Evolutionary conservation across 2,329 filamentous ascomycete genomes (phyloP), one percentile per base, ranked within the genome.

Genomic region (Colletotrichum coccodes): DNA sequence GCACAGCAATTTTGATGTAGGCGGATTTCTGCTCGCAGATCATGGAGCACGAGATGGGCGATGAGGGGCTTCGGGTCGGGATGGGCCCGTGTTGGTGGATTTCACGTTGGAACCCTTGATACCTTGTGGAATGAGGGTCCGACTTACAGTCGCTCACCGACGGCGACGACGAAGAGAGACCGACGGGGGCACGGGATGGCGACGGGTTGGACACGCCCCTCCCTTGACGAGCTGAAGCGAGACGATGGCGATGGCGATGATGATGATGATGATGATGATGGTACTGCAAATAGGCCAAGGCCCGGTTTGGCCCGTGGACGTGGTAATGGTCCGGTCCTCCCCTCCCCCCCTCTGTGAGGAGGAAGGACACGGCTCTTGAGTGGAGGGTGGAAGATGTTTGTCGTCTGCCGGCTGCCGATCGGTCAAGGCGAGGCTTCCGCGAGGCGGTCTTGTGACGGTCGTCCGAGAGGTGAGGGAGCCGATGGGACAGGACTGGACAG

Each of bases 401-500:
- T 42, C 36, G n/a, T 54, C 65, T 65, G 61, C 61, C 65, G 65
- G 54, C 28, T 56, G 61, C 65, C 61, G 65, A 68, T 65, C 47
- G 61, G 64, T 30, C 36, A 28, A 54, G 47, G 42, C 56, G 61
- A 68, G 66, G 66, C 42, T 69, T 69, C 59, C 49, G 40, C 61
- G 18, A 50, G 54, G 52, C 66, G 54, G 61, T 60, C 61, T 50
- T 60, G 54, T 69, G 61, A 66, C 54, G 40, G 36, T 38, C 54
- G 12, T 58, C n/a, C 42, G 28, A 49, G 44, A 47, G n/a, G 60
- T 54, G 65, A 64, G 65, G 66, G 65, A 68, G 61, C 65, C 65
- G 53, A 49, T 11, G 21, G 21, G 21, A 40, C 52, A 44, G 36
- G 61, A 40, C 40, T 7, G 32, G 14, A 21, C 53, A 6, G 40